These are phyloP conservation scores for Wickerhamiella brachini DNA, from an alignment of 805 yeast species.

Conservation along the genomic window DNA sequence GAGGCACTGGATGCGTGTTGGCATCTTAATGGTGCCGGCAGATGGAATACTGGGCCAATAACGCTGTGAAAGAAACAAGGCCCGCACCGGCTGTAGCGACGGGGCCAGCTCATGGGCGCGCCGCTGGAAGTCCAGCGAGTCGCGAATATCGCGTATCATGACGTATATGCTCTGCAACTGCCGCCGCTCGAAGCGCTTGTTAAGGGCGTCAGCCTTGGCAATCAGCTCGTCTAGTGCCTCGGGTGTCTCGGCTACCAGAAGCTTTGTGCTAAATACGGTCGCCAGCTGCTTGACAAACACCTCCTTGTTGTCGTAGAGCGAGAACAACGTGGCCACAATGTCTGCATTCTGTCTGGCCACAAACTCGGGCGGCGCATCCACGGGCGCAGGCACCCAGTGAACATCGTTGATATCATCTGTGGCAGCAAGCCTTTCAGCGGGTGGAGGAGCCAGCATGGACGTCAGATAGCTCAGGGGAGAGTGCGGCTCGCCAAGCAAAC, in stretches of 20 bases:
- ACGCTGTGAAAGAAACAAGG: conserved; percentile 56
- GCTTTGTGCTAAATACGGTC: conserved; percentile 40
- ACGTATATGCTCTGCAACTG: conserved; percentile 63
- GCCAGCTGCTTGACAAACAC: conserved; percentile 54
- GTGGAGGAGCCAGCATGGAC: conserved; percentile 30
- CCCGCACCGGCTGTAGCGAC: conserved; percentile 10
- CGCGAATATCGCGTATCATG: conserved; percentile 47
- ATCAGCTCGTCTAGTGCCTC: conserved; percentile 23
- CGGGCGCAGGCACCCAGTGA: conserved; percentile 74
- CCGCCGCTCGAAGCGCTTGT: conserved; percentile 48
- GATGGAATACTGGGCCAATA: conserved; percentile 58
- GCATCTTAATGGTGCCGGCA: conserved; percentile 34
- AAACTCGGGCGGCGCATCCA: conserved; percentile 83
- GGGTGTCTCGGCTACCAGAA: conserved; percentile 29
- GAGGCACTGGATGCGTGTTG: conserved; percentile 29
- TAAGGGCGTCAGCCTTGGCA: conserved; percentile 39
- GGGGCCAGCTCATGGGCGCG: conserved; percentile 30
- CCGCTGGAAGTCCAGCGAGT: conserved; percentile 42
- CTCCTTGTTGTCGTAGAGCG: conserved; percentile 58
- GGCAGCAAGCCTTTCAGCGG: conserved; percentile 4
- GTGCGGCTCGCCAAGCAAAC: conserved; percentile 38
- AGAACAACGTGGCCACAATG: conserved; percentile 53
- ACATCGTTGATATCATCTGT: conserved; percentile 34
- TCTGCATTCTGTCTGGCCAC: conserved; percentile 44
- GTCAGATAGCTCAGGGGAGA: conserved; percentile 40